Conservation (phyloP, 2,329 filamentous ascomycete genomes). For the Aspergillus viridinutans region DNA sequence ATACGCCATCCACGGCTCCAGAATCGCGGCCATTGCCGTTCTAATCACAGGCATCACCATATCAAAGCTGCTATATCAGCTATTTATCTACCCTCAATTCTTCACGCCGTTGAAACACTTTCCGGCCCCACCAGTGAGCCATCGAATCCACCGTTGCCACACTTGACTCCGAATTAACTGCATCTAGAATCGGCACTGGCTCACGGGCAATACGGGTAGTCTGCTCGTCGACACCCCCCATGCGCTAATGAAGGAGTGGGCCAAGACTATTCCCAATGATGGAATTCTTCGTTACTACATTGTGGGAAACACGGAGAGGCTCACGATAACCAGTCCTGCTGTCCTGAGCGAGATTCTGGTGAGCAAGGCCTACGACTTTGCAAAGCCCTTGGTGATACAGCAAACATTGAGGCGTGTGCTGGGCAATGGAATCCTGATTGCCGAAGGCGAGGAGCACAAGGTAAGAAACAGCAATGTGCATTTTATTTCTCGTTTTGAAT, state of each 20-base stretch:
- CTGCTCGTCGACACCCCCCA: constrained; percentile 1
- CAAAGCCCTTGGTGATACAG: constrained; percentile 3
- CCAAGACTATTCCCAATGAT: constrained; percentile 45
- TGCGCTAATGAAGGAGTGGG: constrained; percentile 29
- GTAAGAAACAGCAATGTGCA: background rate
- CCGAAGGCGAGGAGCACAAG: constrained; percentile 14
- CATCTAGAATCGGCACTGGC: background rate
- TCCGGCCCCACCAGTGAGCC: background rate
- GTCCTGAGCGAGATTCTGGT: constrained; percentile 48
- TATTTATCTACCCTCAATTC: background rate
- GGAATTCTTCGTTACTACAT: constrained; percentile 48
- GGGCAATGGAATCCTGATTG: constrained; percentile 13
- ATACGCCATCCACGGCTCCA: background rate
- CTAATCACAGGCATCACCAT: background rate
- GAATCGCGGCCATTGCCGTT: background rate
- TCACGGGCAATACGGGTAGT: background rate
- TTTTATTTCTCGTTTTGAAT: background rate
- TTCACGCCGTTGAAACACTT: background rate
- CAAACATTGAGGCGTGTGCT: constrained; percentile 7
- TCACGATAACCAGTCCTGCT: constrained; percentile 45
- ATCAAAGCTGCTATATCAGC: background rate
- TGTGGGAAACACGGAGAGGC: constrained; percentile 42
- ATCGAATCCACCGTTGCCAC: background rate
- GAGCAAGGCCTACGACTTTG: constrained; percentile 30
- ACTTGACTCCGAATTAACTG: background rate